phyloP scores from a whole-genome alignment of 768 basidiomycete species.

The Mycena leptocephala region DNA sequence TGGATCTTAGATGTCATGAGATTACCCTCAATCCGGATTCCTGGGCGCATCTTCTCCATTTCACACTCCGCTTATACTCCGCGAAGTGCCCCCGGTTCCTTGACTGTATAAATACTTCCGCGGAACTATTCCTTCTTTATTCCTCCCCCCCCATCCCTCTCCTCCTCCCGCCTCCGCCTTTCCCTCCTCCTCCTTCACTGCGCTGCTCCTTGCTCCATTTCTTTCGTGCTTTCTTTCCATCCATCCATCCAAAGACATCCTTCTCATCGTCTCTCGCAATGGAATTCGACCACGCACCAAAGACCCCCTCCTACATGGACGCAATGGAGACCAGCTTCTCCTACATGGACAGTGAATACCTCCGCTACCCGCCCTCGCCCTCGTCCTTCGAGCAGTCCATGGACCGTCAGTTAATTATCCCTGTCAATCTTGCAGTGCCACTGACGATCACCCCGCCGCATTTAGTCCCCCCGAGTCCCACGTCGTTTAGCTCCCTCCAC shows the following conservation, averaged over 20 bases:
- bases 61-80: constrained; percentile 17
- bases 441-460: constrained; percentile 32
- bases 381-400: constrained; percentile 75
- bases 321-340: constrained; percentile 60
- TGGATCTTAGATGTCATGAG: background rate
- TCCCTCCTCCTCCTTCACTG: constrained; percentile 29
- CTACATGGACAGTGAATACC: constrained; percentile 74
- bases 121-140: constrained; percentile 45
- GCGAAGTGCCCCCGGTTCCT: constrained; percentile 27
- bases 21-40: constrained; percentile 18
- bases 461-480: constrained; percentile 65
- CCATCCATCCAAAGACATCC: constrained; percentile 40
- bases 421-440: constrained; percentile 7
- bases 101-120: constrained; percentile 35
- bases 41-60: constrained; percentile 5
- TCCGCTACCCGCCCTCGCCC: constrained; percentile 79
- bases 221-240: constrained; percentile 41
- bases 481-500: constrained; percentile 73
- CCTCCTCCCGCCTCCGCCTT: constrained; percentile 44
- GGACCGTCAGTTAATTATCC: constrained; percentile 65
- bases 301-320: constrained; percentile 66
- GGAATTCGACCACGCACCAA: constrained; percentile 65
- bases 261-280: constrained; percentile 57
- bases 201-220: constrained; percentile 22
- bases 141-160: constrained; percentile 42